Evolutionary conservation across 176 grass and related monocot species (phyloP), one percentile per base, ranked within the genome.

Genomic region (Avena sativa): DNA sequence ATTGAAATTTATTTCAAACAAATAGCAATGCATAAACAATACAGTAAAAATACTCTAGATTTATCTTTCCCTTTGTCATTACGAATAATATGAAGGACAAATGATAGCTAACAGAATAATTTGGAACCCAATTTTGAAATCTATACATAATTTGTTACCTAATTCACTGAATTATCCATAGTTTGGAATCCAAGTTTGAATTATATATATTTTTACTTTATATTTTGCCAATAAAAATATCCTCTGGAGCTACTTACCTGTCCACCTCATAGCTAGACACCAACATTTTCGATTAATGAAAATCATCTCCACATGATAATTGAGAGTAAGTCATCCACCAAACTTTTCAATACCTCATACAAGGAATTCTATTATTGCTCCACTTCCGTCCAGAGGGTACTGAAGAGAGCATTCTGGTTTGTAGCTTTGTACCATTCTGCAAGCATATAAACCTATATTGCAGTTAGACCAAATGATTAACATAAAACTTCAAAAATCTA

Each of bases 401-500:
- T 98, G 89, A 26, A 98, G 93, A 62, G 46, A 71, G 87, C 93
- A 93, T 25, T 91, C 95, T 65, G 91, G 93, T 85, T 95, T 95
- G 79, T 95, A 93, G 91, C 91, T 85, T 95, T 95, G 79, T 95
- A 93, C 93, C 93, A 98, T 93, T 98, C 95, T 80, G 91, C 93
- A 98, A 98, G 95, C 95, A 98, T 98, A 79, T 95, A 93, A 89
- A 98, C 82, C 93, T 53, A 48, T 53, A 66, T 77, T 71, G 43
- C 28, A 86, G 84, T 83, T 89, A 78, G 70, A 80, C 19, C 58
- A 84, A 92, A 81, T 58, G 40, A 88, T 61, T 21, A 89, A 77
- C 8, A 75, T 0, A 84, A 84, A 21, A 58, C 44, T 26, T 84
- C 17, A 76, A 12, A 53, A 63, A 58, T 67, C 12, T 43, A 32